Conservation (phyloP, 768 basidiomycete species). For the Boletus coccyginus region DNA sequence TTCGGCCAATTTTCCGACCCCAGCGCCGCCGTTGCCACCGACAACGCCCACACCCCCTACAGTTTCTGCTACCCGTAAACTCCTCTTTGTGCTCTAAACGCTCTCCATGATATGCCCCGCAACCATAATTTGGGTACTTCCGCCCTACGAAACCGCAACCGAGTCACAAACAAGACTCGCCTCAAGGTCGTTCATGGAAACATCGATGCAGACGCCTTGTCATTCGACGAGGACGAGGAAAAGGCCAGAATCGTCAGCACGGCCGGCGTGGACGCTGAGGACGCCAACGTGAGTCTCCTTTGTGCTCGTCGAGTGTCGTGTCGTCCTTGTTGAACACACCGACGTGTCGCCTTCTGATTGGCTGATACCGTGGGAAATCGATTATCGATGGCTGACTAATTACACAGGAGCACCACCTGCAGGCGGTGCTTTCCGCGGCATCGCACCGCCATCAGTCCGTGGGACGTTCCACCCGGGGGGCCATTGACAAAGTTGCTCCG, state of each 20-base stretch:
- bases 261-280: constrained; percentile 89
- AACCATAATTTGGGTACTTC: constrained; percentile 74
- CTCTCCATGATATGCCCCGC: constrained; percentile 86
- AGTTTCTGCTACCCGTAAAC: constrained; percentile 36
- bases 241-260: constrained; percentile 78
- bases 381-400: constrained; percentile 58
- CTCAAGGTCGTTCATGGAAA: constrained; percentile 81
- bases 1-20: constrained; percentile 64
- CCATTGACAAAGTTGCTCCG: constrained; percentile 31
- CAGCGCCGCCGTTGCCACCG: constrained; percentile 56
- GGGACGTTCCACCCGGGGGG: constrained; percentile 36
- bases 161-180: constrained; percentile 90
- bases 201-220: constrained; percentile 75
- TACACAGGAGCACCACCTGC: constrained; percentile 53
- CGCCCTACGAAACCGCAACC: constrained; percentile 81
- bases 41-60: constrained; percentile 38
- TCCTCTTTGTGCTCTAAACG: constrained; percentile 34
- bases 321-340: constrained; percentile 40
- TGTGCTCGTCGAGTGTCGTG: constrained; percentile 34
- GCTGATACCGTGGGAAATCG: constrained; percentile 40
- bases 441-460: constrained; percentile 44
- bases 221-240: constrained; percentile 85
- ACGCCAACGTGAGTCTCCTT: constrained; percentile 78
- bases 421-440: constrained; percentile 55
- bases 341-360: constrained; percentile 50